Base-by-base conservation (phyloP, 163 green algal genomes). In the Scenedesmus sp. region DNA sequence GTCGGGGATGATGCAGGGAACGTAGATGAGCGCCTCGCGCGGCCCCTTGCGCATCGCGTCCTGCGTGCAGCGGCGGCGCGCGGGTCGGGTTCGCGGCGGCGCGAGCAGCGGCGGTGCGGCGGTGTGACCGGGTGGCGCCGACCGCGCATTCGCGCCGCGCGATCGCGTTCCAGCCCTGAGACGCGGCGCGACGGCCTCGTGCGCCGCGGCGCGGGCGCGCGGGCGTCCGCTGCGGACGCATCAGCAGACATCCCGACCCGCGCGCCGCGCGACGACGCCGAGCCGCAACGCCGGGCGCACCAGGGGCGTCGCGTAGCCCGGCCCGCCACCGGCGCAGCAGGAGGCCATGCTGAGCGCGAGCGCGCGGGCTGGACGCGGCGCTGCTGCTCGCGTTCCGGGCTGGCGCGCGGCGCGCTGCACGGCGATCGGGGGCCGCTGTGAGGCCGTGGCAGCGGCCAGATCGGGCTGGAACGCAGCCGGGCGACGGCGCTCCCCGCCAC, bases 1-100 rank as follows among this genome's bases (percentile, higher is more conserved):
- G n/a, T 92, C 85, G 11, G 86, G 65, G 0, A 91, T 60, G 0
- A 97, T 83, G n/a, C 72, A 84, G 10, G 89, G 83, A 3, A 94
- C 36, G 48, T 96, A 97, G 0, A 97, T 70, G 0, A 97, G 70
- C 78, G 87, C 90, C 76, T 97, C 92, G 0, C 83, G 64, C 0
- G 70, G 31, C 0, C 85, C 90, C 4, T 79, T 84, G 0, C 66
- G 42, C 33, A 85, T 87, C 0, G 90, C 90, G 36, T 92, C 88
- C 88, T 92, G 66, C 64, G 42, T 4, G 22, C 2, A 4, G 2
- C 57, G 22, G 26, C 33, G 47, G 42, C 34, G 36, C 18, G 45
- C 39, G 18, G 15, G 29, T 6, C 51, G 63, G 18, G 29, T 22
- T 42, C n/a, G 26, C 28, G 28, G 45, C 42, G 20, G 29, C 47